Conservation (phyloP, 345 rosid species). For the Crucihimalaya himalaica region DNA sequence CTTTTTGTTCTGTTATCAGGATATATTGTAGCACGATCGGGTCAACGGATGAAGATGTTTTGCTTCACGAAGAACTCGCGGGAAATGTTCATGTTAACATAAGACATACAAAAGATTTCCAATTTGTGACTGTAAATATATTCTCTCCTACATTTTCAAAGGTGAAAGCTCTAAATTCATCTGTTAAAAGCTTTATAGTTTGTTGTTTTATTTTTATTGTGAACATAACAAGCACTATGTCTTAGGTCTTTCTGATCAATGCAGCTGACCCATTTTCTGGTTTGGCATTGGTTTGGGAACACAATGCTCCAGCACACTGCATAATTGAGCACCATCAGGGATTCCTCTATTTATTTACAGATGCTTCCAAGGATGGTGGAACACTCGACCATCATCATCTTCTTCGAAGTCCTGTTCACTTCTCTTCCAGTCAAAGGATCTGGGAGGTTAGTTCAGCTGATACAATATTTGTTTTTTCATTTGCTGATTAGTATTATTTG, state of each 20-base stretch:
- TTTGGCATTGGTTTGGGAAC: conserved; percentile 78
- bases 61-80: conserved; percentile 75
- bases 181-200: not conserved
- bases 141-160: conserved; percentile 75
- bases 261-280: conserved; percentile 90
- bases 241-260: conserved; percentile 92
- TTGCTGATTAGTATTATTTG: conserved; percentile 11
- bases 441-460: conserved; percentile 75
- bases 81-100: conserved; percentile 68
- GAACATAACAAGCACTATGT: conserved; percentile 42
- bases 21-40: conserved; percentile 84
- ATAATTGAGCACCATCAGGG: conserved; percentile 91
- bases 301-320: conserved; percentile 80
- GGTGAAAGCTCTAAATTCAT: conserved; percentile 49
- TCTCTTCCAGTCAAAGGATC: conserved; percentile 52
- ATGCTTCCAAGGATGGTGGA: conserved; percentile 69
- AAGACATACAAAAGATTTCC: conserved; percentile 83
- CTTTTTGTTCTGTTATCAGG: conserved; percentile 40
- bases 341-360: conserved; percentile 77
- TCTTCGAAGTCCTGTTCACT: conserved; percentile 57
- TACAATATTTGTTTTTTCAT: conserved; percentile 5
- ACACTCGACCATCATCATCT: conserved; percentile 74
- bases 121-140: conserved; percentile 64
- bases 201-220: not conserved
- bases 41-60: conserved; percentile 83